Conservation (phyloP, 495 filamentous ascomycete genomes). For the Cryomyces minteri region DNA sequence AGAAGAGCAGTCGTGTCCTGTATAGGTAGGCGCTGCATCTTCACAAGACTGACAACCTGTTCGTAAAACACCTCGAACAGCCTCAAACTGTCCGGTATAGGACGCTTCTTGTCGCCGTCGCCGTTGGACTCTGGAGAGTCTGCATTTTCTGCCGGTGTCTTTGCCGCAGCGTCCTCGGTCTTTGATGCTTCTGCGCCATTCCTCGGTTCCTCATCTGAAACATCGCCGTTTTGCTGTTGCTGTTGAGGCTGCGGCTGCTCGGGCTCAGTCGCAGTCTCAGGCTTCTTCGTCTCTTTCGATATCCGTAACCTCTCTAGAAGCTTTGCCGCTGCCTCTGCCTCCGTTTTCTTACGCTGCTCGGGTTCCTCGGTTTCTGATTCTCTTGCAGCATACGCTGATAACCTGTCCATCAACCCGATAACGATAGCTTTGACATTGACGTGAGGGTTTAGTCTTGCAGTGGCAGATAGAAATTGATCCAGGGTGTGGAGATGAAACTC, state of each 20-base stretch:
- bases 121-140: constrained; percentile 19
- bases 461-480: constrained; percentile 81
- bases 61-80: constrained; percentile 97
- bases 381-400: constrained; percentile 79
- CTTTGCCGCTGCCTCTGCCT: constrained; percentile 63
- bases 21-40: constrained; percentile 74
- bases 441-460: constrained; percentile 78
- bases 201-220: constrained; percentile 19
- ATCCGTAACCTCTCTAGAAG: constrained; percentile 63
- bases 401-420: constrained; percentile 89
- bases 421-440: constrained; percentile 97
- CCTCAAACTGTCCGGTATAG: constrained; percentile 66
- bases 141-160: constrained; percentile 12
- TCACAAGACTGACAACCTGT: constrained; percentile 84
- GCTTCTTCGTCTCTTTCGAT: constrained; percentile 31
- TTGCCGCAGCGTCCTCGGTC: constrained; percentile 14
- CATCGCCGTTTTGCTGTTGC: constrained; percentile 25
- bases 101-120: constrained; percentile 36
- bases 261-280: constrained; percentile 3
- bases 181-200: constrained; percentile 13
- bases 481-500: constrained; percentile 95
- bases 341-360: constrained; percentile 53
- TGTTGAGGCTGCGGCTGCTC: constrained; percentile 12
- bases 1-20: constrained; percentile 87
- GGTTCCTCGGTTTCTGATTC: constrained; percentile 56